phyloP scores from a whole-genome alignment of 1,284 basidiomycete species.

The Neonothopanus nambi region DNA sequence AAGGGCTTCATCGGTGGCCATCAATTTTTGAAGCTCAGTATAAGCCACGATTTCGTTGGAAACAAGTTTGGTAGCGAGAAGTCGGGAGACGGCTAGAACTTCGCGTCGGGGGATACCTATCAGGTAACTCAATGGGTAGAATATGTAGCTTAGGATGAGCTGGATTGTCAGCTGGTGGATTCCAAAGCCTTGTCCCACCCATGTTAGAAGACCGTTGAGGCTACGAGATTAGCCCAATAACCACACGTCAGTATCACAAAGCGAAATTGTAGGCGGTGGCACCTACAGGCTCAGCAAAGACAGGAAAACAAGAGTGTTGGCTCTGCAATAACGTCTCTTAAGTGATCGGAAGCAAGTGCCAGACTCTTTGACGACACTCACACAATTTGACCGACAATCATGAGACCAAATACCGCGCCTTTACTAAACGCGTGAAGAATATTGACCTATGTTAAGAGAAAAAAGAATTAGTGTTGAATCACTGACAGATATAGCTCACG shows the following conservation, averaged over 20 bases:
- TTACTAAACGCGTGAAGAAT: conserved; percentile 86
- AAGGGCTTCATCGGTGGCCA: conserved; percentile 52
- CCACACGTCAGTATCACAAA: not conserved
- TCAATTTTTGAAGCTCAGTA: conserved; percentile 55
- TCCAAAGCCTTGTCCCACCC: conserved; percentile 86
- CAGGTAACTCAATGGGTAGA: conserved; percentile 87
- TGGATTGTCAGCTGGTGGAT: conserved; percentile 82
- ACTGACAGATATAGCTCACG: conserved; percentile 5
- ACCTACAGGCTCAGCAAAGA: conserved; percentile 70
- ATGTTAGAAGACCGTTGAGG: conserved; percentile 85
- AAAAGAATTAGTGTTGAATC: no score
- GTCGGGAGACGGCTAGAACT: conserved; percentile 73
- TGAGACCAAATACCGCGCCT: conserved; percentile 85
- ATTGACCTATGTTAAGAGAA: conserved; percentile 68
- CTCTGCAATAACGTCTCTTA: conserved; percentile 34
- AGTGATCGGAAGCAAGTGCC: not conserved
- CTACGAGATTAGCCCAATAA: conserved; percentile 20
- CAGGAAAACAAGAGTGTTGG: conserved; percentile 79
- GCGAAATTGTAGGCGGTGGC: no score
- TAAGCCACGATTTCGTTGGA: conserved; percentile 89
- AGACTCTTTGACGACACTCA: no score
- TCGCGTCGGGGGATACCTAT: conserved; percentile 74
- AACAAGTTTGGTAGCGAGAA: conserved; percentile 85
- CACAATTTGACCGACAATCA: conserved; percentile 85
- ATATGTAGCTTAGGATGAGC: conserved; percentile 82